These are phyloP conservation scores for Torulaspora indica DNA, from an alignment of 805 yeast species.

Conservation along the genomic window DNA sequence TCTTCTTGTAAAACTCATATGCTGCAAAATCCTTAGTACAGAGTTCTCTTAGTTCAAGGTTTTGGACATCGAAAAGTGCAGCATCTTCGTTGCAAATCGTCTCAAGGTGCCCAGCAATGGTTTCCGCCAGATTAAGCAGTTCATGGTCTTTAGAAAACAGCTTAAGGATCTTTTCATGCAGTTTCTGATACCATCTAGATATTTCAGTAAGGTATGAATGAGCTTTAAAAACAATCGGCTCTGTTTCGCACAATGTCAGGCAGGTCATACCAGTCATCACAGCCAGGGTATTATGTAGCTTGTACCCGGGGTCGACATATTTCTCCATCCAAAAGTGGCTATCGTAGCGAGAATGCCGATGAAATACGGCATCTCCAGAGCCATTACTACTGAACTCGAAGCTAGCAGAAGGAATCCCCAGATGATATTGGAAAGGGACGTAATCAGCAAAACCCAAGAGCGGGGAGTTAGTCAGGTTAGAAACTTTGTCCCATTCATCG, in stretches of 20 bases:
- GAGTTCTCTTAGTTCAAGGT: constrained; percentile 44
- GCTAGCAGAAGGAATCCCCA: constrained; percentile 62
- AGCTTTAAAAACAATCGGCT: constrained; percentile 48
- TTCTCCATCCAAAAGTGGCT: constrained; percentile 51
- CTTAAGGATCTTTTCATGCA: constrained; percentile 22
- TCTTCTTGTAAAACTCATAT: constrained; percentile 59
- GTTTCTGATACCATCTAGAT: constrained; percentile 33
- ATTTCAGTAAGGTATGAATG: constrained; percentile 46
- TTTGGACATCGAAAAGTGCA: constrained; percentile 45
- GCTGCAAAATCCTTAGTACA: constrained; percentile 70
- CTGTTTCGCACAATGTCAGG: constrained; percentile 52
- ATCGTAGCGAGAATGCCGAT: constrained; percentile 55
- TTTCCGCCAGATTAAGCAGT: constrained; percentile 11
- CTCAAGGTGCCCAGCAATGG: constrained; percentile 10
- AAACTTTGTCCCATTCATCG: constrained; percentile 44
- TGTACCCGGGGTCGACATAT: constrained; percentile 49
- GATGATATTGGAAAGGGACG: constrained; percentile 56
- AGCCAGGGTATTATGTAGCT: constrained; percentile 52
- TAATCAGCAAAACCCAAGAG: constrained; percentile 53
- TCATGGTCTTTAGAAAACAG: constrained; percentile 24
- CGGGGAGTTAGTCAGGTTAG: constrained; percentile 38
- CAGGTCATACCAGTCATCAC: constrained; percentile 55
- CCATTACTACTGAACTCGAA: constrained; percentile 41
- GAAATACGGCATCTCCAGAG: constrained; percentile 42
- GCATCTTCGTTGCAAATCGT: constrained; percentile 28